Conservation (phyloP, 1,284 basidiomycete genomes). For the Ceratorhiza oryzae-sativae region DNA sequence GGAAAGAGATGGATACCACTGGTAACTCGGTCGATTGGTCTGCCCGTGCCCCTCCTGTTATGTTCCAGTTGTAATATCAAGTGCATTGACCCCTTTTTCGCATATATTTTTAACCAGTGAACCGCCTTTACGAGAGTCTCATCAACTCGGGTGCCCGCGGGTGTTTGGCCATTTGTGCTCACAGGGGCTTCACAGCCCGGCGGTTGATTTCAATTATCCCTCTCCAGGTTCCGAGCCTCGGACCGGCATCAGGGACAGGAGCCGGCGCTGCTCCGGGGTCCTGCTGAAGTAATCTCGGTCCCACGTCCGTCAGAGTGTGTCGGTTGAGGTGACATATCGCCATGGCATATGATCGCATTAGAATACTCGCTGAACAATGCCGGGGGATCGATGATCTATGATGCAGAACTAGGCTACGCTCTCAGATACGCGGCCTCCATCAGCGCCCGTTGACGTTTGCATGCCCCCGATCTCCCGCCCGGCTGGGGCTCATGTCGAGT, state of each 20-base stretch:
- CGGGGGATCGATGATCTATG: not conserved
- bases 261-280: not conserved
- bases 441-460: not conserved
- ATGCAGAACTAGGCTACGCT: not conserved
- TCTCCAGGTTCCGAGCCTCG: too few relatives aligned
- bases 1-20: constrained; percentile 37
- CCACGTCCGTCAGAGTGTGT: constrained; percentile 6
- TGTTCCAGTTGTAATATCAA: constrained; percentile 31
- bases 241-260: too few relatives aligned
- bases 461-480: not conserved
- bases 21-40: constrained; percentile 38
- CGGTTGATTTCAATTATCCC: too few relatives aligned
- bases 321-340: constrained; percentile 6
- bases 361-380: not conserved
- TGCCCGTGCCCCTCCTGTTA: constrained; percentile 31
- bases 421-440: not conserved
- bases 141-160: not conserved
- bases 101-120: constrained; percentile 19
- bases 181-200: too few relatives aligned
- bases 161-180: too few relatives aligned
- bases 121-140: not conserved
- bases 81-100: constrained; percentile 13
- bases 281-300: not conserved
- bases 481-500: not conserved
- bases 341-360: not conserved